A percentile compares a stretch with the other conserved stretches of the same genome.
These are phyloP conservation scores for Elongisporangium prolatum DNA, from an alignment of 352 stramenopile species.

Conservation along the genomic window DNA sequence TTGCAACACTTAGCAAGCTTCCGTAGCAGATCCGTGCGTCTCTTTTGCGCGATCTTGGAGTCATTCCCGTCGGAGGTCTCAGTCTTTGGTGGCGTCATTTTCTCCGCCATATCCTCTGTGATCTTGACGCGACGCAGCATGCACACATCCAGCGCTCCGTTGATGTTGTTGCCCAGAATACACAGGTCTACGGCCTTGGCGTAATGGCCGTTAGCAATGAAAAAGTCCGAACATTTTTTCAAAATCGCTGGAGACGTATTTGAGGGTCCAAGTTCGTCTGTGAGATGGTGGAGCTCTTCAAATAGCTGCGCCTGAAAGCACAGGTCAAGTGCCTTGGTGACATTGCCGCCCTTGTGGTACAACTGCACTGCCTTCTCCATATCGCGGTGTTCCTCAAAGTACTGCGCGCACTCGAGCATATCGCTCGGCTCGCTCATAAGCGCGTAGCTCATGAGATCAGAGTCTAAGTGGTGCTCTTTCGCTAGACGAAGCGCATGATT, in stretches of 20 bases:
- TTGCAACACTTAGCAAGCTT: constrained; percentile 91
- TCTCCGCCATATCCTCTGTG: constrained; percentile 90
- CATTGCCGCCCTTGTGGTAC: constrained; percentile 91
- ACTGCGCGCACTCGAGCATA: constrained; percentile 88
- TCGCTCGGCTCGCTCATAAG: constrained; percentile 83
- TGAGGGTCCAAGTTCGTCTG: constrained; percentile 66
- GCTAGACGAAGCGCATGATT: constrained; percentile 93
- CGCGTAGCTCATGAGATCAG: constrained; percentile 90
- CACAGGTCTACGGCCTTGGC: constrained; percentile 90
- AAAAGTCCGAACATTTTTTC: constrained; percentile 91
- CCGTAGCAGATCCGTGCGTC: constrained; percentile 78
- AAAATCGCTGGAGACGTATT: constrained; percentile 81
- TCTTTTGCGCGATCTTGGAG: constrained; percentile 44
- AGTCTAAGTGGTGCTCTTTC: constrained; percentile 86
- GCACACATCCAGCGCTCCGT: constrained; percentile 88
- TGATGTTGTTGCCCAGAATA: constrained; percentile 60
- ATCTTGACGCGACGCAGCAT: constrained; percentile 87
- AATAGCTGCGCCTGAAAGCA: constrained; percentile 91
- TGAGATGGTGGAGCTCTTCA: constrained; percentile 83
- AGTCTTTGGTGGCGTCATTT: constrained; percentile 87
- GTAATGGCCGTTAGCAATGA: constrained; percentile 88
- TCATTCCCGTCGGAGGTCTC: constrained; percentile 36
- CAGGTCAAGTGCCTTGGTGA: constrained; percentile 88
- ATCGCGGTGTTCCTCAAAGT: constrained; percentile 91
- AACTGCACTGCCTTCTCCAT: constrained; percentile 93